Evolutionary conservation across 73 alveolate species (phyloP).

Genomic region (Urostyla sp.): DNA sequence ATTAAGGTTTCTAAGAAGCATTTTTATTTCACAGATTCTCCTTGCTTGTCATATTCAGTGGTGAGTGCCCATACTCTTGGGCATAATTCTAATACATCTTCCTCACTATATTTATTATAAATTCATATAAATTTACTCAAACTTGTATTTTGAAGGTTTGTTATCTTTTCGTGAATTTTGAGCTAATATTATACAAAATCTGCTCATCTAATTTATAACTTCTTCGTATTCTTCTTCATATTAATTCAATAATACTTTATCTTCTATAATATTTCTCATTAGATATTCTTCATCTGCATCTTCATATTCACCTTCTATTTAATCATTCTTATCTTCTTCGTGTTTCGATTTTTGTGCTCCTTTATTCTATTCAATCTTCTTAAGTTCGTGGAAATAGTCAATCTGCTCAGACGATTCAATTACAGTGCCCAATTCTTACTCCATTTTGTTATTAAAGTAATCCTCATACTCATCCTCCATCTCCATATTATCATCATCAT

Average conservation of each 20-base stretch:
- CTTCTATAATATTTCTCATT: neutral
- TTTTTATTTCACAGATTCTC: neutral
- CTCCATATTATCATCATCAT: conserved; percentile 43
- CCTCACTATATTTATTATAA: neutral
- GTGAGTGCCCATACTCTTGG: conserved; percentile 47
- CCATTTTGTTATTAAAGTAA: conserved; percentile 51
- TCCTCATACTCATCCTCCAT: conserved; percentile 63
- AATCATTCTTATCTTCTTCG: neutral
- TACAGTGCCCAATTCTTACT: conserved; percentile 41
- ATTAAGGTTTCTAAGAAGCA: conserved; percentile 66
- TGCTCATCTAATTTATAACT: conserved; percentile 31
- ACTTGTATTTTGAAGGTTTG: neutral
- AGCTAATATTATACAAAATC: conserved; percentile 3
- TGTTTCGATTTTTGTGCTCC: neutral
- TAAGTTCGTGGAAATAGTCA: conserved; percentile 16
- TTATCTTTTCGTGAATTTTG: neutral
- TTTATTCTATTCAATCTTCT: conserved; percentile 30
- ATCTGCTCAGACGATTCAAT: conserved; percentile 35
- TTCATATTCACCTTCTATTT: neutral
- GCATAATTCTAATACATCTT: conserved; percentile 41
- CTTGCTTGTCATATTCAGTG: conserved; percentile 50
- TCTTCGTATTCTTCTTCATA: conserved; percentile 41
- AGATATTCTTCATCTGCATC: conserved; percentile 35
- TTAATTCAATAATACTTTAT: neutral
- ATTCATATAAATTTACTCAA: neutral